Conservation (phyloP, 352 stramenopile species). For the Blastocystis sp. region DNA sequence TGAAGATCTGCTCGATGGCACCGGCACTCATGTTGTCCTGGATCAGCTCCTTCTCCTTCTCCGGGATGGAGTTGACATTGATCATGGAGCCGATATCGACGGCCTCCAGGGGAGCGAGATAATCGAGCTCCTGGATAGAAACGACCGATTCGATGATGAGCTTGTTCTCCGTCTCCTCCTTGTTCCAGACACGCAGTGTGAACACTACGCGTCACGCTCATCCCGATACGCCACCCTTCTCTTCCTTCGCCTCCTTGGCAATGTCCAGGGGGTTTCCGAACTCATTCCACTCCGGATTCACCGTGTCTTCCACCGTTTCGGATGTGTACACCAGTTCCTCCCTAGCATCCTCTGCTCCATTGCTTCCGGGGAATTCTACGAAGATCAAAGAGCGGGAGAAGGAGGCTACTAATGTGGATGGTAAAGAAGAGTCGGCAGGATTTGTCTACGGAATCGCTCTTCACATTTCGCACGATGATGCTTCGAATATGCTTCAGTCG, state of each 20-base stretch:
- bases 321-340: background rate
- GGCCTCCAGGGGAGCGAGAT: slow-evolving; percentile 37
- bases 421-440: slow-evolving; percentile 61
- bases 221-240: slow-evolving; percentile 5
- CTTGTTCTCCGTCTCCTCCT: background rate
- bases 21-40: slow-evolving; percentile 12
- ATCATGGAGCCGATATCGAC: background rate
- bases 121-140: slow-evolving; percentile 46
- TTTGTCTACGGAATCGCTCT: slow-evolving; percentile 51
- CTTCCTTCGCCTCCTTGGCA: background rate
- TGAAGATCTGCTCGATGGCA: slow-evolving; percentile 24
- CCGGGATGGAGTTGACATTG: slow-evolving; percentile 6
- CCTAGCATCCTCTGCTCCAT: background rate
- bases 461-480: slow-evolving; percentile 43
- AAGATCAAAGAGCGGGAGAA: background rate
- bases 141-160: slow-evolving; percentile 36
- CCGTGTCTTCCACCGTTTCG: background rate
- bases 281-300: slow-evolving; percentile 66
- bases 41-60: slow-evolving; percentile 18
- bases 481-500: slow-evolving; percentile 37
- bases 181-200: slow-evolving; percentile 66
- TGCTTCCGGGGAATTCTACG: background rate
- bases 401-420: slow-evolving; percentile 27
- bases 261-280: slow-evolving; percentile 55
- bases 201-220: slow-evolving; percentile 4